phyloP scores from a whole-genome alignment of 805 yeast species.

The Phaffomyces thermotolerans region DNA sequence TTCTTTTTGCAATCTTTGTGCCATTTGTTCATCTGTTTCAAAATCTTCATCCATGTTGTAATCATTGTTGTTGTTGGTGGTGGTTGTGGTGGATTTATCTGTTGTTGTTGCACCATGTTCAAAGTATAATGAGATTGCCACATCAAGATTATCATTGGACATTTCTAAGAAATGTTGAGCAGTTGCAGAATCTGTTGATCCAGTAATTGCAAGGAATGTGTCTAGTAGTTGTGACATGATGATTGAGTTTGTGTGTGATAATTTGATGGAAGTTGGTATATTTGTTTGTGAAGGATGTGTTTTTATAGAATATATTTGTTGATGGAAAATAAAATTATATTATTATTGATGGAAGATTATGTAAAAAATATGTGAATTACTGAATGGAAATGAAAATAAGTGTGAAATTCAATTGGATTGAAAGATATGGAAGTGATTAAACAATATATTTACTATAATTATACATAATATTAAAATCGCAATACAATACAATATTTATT shows the following conservation, averaged over 20 bases:
- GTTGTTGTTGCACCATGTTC: slow-evolving; percentile 44
- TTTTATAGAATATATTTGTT: not conserved
- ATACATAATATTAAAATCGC: too few relatives aligned
- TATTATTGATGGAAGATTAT: too few relatives aligned
- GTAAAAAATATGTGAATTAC: too few relatives aligned
- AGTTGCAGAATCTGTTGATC: slow-evolving; percentile 52
- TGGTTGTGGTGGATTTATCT: slow-evolving; percentile 4
- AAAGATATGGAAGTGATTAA: too few relatives aligned
- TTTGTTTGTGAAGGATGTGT: not conserved
- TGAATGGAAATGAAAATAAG: too few relatives aligned
- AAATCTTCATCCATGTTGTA: slow-evolving; percentile 12
- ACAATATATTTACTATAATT: too few relatives aligned
- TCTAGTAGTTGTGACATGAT: slow-evolving; percentile 45
- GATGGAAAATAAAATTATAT: too few relatives aligned
- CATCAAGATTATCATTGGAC: slow-evolving; percentile 69
- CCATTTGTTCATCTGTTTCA: slow-evolving; percentile 44
- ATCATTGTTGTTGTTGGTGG: slow-evolving; percentile 1
- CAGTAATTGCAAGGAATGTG: slow-evolving; percentile 79
- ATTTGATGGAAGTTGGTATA: not conserved
- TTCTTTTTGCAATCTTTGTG: slow-evolving; percentile 56
- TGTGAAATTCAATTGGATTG: too few relatives aligned
- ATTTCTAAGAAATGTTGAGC: slow-evolving; percentile 77
- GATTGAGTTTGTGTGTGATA: not conserved
- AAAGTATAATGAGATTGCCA: slow-evolving; percentile 76
- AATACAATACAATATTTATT: too few relatives aligned